phyloP scores from a whole-genome alignment of 768 basidiomycete species.

The Mrakia gelida region DNA sequence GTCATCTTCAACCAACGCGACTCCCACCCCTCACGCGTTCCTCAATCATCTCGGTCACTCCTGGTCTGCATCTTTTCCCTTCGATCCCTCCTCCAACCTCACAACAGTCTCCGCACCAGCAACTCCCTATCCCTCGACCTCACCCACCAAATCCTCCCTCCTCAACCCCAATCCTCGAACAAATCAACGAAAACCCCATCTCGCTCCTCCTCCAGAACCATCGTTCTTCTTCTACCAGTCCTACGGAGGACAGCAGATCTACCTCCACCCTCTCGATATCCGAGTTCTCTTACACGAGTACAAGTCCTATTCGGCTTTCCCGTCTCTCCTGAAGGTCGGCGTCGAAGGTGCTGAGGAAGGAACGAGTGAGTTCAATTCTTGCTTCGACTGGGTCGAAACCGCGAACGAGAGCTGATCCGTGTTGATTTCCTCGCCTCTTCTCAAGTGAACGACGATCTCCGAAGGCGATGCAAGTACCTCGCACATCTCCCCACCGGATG shows the following conservation, averaged over 20 bases:
- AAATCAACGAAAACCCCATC: constrained; percentile 40
- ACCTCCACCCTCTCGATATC: constrained; percentile 93
- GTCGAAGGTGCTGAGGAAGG: constrained; percentile 60
- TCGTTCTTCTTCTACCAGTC: constrained; percentile 97
- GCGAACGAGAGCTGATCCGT: too few species aligned
- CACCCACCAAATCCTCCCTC: constrained; percentile 9
- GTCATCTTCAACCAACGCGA: neutral
- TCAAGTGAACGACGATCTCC: constrained; percentile 76
- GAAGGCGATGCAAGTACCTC: constrained; percentile 93
- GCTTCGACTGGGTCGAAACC: too few species aligned
- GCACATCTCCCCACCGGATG: constrained; percentile 84
- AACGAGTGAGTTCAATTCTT: constrained; percentile 28
- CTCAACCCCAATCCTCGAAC: neutral
- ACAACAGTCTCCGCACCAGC: neutral
- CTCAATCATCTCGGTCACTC: constrained; percentile 34
- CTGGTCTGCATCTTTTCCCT: constrained; percentile 6
- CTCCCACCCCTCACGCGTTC: neutral
- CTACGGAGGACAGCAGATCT: constrained; percentile 81
- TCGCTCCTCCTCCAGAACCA: constrained; percentile 58
- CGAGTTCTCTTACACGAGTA: constrained; percentile 81
- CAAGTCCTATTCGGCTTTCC: constrained; percentile 68
- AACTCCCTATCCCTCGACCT: neutral
- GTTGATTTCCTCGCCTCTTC: too few species aligned
- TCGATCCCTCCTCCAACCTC: constrained; percentile 15
- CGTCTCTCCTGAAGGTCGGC: constrained; percentile 71